These are phyloP conservation scores for Arthrocladium fulminans DNA, from an alignment of 2,329 filamentous ascomycete genomes.

Conservation along the genomic window DNA sequence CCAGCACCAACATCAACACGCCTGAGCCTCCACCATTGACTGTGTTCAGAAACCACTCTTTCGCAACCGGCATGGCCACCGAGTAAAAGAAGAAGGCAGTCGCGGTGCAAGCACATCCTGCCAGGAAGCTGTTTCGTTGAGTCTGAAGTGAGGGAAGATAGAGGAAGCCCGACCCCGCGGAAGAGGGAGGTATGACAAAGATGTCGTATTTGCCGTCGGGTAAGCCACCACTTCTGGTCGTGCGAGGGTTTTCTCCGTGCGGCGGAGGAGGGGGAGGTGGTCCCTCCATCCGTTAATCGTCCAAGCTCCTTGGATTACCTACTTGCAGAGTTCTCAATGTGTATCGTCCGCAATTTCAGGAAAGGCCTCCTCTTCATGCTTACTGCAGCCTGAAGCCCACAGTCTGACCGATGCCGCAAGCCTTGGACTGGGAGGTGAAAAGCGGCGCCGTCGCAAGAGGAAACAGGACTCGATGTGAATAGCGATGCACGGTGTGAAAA, in stretches of 20 bases:
- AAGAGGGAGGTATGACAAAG: slow-evolving; percentile 90
- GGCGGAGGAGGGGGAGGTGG: slow-evolving; percentile 76
- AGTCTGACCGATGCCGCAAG: neutral
- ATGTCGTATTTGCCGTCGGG: slow-evolving; percentile 93
- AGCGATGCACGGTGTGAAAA: neutral
- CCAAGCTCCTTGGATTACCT: slow-evolving; percentile 4
- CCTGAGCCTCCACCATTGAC: slow-evolving; percentile 64
- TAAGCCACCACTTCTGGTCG: slow-evolving; percentile 50
- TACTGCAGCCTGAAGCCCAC: neutral
- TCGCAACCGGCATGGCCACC: slow-evolving; percentile 62
- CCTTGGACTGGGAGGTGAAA: neutral
- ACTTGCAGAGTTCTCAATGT: slow-evolving; percentile 8
- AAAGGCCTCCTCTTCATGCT: slow-evolving; percentile 9
- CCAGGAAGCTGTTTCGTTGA: slow-evolving; percentile 82
- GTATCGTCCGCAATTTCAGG: neutral
- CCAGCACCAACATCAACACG: slow-evolving; percentile 61
- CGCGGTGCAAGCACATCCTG: slow-evolving; percentile 71
- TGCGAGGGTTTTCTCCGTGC: slow-evolving; percentile 69
- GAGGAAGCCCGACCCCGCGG: slow-evolving; percentile 77
- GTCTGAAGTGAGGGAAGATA: slow-evolving; percentile 86
- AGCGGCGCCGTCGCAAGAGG: slow-evolving; percentile 6
- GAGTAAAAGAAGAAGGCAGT: slow-evolving; percentile 64
- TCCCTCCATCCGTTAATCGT: slow-evolving; percentile 28
- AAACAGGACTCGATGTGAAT: neutral
- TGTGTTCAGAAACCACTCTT: slow-evolving; percentile 62